phyloP scores from a whole-genome alignment of 1,139 yeast genomes.

The Blastobotrys aristatus region DNA sequence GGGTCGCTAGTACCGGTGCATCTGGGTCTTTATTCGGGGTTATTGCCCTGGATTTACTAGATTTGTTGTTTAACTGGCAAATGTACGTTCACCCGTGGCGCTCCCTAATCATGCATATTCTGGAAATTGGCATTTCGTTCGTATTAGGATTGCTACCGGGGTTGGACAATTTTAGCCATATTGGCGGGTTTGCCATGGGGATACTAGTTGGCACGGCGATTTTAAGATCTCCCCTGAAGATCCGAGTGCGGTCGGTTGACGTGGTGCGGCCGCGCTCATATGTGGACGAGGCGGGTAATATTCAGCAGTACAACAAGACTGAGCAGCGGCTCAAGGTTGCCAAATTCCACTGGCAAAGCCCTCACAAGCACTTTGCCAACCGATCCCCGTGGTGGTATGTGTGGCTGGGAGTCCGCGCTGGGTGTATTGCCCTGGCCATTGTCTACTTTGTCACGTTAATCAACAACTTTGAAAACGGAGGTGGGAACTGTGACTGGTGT shows the following conservation, averaged over 20 bases:
- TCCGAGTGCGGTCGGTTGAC: constrained; percentile 33
- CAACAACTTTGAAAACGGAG: constrained; percentile 45
- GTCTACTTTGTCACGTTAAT: constrained; percentile 49
- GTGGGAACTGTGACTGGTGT: constrained; percentile 61
- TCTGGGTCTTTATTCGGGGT: constrained; percentile 73
- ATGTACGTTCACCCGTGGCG: constrained; percentile 39
- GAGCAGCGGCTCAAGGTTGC: constrained; percentile 20
- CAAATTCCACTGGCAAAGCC: constrained; percentile 24
- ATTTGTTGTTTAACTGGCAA: constrained; percentile 54
- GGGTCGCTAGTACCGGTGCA: constrained; percentile 68
- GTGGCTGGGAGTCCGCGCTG: constrained; percentile 50
- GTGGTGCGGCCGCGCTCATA: constrained; percentile 8
- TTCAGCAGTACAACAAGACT: constrained; percentile 9
- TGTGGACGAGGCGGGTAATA: constrained; percentile 8
- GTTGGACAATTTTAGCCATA: constrained; percentile 68
- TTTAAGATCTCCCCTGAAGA: constrained; percentile 51
- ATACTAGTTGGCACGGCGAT: constrained; percentile 47
- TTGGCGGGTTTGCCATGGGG: constrained; percentile 73
- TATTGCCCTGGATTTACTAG: constrained; percentile 56
- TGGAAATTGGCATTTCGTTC: constrained; percentile 56
- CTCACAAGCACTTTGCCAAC: constrained; percentile 27
- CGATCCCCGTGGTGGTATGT: constrained; percentile 42
- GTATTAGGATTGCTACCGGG: constrained; percentile 71
- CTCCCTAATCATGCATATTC: constrained; percentile 45
- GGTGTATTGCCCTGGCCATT: constrained; percentile 45